Conservation (phyloP, 1,284 basidiomycete species). For the Volvariella surrecta region DNA sequence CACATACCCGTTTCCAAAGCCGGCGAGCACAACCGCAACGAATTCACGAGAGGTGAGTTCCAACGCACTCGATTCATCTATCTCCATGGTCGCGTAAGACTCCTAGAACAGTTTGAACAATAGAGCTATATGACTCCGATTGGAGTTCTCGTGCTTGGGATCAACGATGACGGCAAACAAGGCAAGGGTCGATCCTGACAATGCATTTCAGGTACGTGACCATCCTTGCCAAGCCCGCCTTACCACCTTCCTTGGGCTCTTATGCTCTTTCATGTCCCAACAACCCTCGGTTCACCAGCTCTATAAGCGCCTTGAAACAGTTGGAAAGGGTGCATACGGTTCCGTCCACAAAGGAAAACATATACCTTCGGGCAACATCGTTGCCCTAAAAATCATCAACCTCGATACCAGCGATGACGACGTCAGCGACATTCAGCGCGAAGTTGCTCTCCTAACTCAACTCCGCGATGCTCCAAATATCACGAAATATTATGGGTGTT, state of each 20-base stretch:
- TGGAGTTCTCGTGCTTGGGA: too few species aligned
- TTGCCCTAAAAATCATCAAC: slow-evolving; percentile 97
- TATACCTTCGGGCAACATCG: slow-evolving; percentile 75
- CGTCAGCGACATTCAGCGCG: slow-evolving; percentile 93
- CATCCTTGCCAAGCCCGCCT: neutral
- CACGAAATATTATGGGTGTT: slow-evolving; percentile 94
- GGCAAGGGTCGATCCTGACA: too few species aligned
- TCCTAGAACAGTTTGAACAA: neutral
- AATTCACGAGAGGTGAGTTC: slow-evolving; percentile 61
- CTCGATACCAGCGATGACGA: slow-evolving; percentile 97
- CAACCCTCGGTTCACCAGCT: slow-evolving; percentile 45
- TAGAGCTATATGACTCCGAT: too few species aligned
- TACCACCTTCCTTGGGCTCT: slow-evolving; percentile 6
- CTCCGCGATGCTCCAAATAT: slow-evolving; percentile 87
- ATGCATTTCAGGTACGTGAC: too few species aligned
- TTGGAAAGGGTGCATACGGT: slow-evolving; percentile 94
- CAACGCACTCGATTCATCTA: slow-evolving; percentile 40
- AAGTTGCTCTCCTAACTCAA: slow-evolving; percentile 89
- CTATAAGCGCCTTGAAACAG: slow-evolving; percentile 63
- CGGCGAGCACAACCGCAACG: slow-evolving; percentile 76
- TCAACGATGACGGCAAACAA: too few species aligned
- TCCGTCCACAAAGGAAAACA: slow-evolving; percentile 94
- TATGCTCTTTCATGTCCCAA: slow-evolving; percentile 24
- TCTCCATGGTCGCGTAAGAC: slow-evolving; percentile 41
- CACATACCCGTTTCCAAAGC: slow-evolving; percentile 79